Evolutionary conservation across 2,329 filamentous ascomycete species (phyloP), one percentile per base, ranked within the genome.

Genomic region (Exserohilum turcica): DNA sequence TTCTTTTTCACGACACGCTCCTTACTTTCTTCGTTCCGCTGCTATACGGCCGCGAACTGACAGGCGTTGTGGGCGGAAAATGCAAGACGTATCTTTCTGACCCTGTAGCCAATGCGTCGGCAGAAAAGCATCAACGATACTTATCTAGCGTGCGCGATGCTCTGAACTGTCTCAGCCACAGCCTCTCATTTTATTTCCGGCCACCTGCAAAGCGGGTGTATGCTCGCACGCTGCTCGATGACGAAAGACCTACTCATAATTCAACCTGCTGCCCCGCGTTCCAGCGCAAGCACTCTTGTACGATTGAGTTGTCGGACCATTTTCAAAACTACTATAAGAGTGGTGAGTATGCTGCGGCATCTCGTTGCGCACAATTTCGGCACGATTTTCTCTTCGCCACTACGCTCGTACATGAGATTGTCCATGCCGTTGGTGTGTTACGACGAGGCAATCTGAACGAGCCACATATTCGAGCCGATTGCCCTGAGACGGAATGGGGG

Each of bases 351-450:
- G 40, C 32, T 5, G 45, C 56, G 13, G 59, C 59, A 6, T 63
- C 67, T 13, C 57, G 48, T 3, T 69, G 68, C 44, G 66, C 67
- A 7, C 64, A 61, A 32, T 67, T 70, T 50, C 70, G 71, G 1
- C 70, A 71, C 43, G 71, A 74, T 21, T 75, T 75, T 36, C 62
- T 63, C 9, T 58, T 74, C 5, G 72, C 69, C 2, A 50, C 56
- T 7, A 65, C 65, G 1, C 43, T 74, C 3, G 54, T 73, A 4
- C 72, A 75, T 43, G 73, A 75, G 43, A 50, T 74, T 24, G 59
- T 62, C 3, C 73, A 75, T 59, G 71, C 71, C 21, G 54, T 73
- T 21, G 69, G 71, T 15, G 59, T 71, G 13, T 64, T 74, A 65
- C 58, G 62, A 35, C 63, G 69, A 29, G 70, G 70, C 24, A 44